Percentiles rank a stretch among this genome's conserved stretches.
Conservation (phyloP, 2,329 filamentous ascomycete species). For the Aspergillus udagawae region DNA sequence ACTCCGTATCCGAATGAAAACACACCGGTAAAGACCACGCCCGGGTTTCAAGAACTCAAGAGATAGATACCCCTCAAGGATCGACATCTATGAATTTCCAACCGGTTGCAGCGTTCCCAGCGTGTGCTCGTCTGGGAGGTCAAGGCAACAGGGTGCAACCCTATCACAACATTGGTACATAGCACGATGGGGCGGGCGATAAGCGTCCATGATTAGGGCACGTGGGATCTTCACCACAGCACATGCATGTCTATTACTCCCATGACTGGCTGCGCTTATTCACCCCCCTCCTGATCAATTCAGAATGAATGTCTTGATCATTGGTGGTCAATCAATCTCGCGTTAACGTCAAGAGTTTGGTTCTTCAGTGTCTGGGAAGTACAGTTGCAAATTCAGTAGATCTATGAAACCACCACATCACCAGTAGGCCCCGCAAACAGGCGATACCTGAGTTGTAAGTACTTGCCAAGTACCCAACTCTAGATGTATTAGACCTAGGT, state of each 20-base stretch:
- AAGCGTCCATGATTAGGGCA: slow-evolving; percentile 11
- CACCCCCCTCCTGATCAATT: not conserved
- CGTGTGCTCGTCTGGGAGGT: not conserved
- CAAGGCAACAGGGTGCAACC: slow-evolving; percentile 1
- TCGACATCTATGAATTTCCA: not conserved
- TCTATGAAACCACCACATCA: not conserved
- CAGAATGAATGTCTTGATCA: not conserved
- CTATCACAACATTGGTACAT: not conserved
- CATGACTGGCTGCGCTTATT: not conserved
- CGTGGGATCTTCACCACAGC: slow-evolving; percentile 9
- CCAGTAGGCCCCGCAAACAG: not conserved
- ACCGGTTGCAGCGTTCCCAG: not conserved
- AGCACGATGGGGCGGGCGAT: slow-evolving; percentile 12
- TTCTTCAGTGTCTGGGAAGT: not conserved
- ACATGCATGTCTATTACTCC: not conserved
- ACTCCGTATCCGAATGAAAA: not conserved
- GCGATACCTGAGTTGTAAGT: not conserved
- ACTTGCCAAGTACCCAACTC: not conserved
- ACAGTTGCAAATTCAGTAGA: not conserved
- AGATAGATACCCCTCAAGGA: not conserved
- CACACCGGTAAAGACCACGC: not conserved
- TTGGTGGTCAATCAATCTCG: not conserved
- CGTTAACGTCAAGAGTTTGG: not conserved
- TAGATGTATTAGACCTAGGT: too few species aligned
- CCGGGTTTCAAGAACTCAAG: not conserved